A percentile compares a stretch with the other conserved stretches of the same genome.
Conservation (phyloP, 225 moss, liverwort and hornwort genomes). For the Marchantia paleacea region DNA sequence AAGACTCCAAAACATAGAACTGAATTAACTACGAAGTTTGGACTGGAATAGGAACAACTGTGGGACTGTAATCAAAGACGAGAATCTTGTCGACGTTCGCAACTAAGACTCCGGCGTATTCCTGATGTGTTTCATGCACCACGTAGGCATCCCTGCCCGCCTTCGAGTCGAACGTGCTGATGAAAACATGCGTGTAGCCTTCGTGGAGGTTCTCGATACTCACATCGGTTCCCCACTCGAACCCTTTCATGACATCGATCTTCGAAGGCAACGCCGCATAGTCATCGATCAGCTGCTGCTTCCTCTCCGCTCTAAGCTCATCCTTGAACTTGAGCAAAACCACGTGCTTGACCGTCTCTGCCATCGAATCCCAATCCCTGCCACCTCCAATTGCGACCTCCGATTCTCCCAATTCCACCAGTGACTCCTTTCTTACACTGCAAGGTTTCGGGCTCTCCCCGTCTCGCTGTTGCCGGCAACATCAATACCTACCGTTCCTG, state of each 20-base stretch:
- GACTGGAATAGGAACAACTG: constrained; percentile 25
- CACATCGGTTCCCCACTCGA: constrained; percentile 71
- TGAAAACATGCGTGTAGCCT: constrained; percentile 59
- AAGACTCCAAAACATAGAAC: neutral
- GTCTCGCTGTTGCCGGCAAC: too few species aligned
- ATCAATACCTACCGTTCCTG: too few species aligned
- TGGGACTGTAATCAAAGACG: constrained; percentile 52
- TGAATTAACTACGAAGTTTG: neutral
- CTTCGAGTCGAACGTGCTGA: constrained; percentile 58
- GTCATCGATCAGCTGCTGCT: constrained; percentile 31
- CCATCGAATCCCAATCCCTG: constrained; percentile 28
- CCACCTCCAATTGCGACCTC: too few species aligned
- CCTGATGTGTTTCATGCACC: constrained; percentile 43
- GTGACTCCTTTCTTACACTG: too few species aligned
- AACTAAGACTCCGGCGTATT: constrained; percentile 40
- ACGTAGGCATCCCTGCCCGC: constrained; percentile 58
- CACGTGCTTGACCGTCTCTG: constrained; percentile 53
- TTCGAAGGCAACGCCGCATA: constrained; percentile 49
- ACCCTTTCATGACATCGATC: constrained; percentile 62
- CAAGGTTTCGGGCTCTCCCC: too few species aligned
- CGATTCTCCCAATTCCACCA: too few species aligned
- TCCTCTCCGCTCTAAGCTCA: constrained; percentile 39
- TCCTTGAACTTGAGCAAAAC: constrained; percentile 59
- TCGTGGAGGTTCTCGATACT: constrained; percentile 61
- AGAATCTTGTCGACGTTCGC: constrained; percentile 36